Evolutionary conservation across 192 early-diverging fungal genomes (phyloP).

Genomic region (Spinellus fusiger): DNA sequence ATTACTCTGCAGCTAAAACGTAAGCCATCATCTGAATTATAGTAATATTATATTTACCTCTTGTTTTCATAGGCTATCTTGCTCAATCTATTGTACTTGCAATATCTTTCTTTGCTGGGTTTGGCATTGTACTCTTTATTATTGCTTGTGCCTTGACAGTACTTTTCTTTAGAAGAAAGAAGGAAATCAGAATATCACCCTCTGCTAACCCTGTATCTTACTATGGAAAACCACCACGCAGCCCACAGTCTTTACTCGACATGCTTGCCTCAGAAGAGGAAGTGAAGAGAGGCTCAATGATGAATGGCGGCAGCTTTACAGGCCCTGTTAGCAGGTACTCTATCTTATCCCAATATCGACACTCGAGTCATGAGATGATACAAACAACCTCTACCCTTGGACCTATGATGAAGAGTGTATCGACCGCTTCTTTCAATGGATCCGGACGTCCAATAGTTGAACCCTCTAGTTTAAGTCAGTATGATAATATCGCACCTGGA

Average conservation of each 20-base stretch:
- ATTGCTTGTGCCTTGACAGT: slow-evolving; percentile 54
- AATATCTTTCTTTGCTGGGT: slow-evolving; percentile 57
- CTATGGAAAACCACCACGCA: slow-evolving; percentile 27
- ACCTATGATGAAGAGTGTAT: not conserved
- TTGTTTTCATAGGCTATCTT: slow-evolving; percentile 23
- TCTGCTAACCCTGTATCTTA: slow-evolving; percentile 14
- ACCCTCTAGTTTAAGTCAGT: not conserved
- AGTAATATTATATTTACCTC: not conserved
- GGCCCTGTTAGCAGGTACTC: not conserved
- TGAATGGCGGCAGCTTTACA: not conserved
- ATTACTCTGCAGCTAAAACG: not conserved
- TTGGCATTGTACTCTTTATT: slow-evolving; percentile 60
- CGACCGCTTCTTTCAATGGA: not conserved
- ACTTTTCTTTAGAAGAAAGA: slow-evolving; percentile 23
- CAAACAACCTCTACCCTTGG: not conserved
- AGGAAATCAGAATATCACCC: slow-evolving; percentile 13
- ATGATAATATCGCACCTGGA: not conserved
- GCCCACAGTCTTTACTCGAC: slow-evolving; percentile 26
- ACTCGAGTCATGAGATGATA: not conserved
- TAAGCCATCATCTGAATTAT: slow-evolving; percentile 1
- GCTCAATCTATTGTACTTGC: slow-evolving; percentile 59
- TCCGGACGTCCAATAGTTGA: not conserved
- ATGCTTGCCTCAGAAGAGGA: slow-evolving; percentile 9
- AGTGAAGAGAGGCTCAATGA: not conserved
- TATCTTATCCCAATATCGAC: not conserved